A percentile compares a stretch with the other conserved stretches of the same genome.
Evolutionary conservation across 805 yeast species (phyloP).

Genomic region (Clavispora carvajalis): DNA sequence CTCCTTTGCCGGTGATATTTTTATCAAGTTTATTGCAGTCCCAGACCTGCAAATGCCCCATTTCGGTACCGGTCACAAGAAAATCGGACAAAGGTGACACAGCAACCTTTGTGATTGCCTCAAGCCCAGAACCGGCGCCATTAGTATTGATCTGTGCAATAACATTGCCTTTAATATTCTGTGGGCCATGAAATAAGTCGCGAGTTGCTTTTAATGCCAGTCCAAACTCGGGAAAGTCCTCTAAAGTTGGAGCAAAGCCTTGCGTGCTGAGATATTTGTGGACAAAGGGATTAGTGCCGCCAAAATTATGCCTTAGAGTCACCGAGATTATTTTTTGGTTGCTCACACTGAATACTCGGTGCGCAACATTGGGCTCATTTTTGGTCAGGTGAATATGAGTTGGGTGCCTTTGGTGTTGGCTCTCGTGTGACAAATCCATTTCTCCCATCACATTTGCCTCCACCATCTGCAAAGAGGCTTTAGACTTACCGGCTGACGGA

Average conservation of each 20-base stretch:
- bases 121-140: conserved; percentile 32
- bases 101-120: conserved; percentile 48
- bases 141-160: conserved; percentile 64
- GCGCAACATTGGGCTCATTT: conserved; percentile 22
- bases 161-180: conserved; percentile 37
- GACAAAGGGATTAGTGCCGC: conserved; percentile 63
- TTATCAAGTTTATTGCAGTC: conserved; percentile 60
- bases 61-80: conserved; percentile 73
- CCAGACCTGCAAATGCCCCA: conserved; percentile 75
- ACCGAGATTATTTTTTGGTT: conserved; percentile 28
- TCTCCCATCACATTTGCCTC: conserved; percentile 45
- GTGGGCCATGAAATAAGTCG: not conserved
- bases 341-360: conserved; percentile 25
- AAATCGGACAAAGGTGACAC: conserved; percentile 58
- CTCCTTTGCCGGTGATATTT: conserved; percentile 46
- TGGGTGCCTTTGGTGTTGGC: conserved; percentile 14
- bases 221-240: conserved; percentile 69
- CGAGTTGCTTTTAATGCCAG: conserved; percentile 5
- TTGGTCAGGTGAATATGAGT: conserved; percentile 12
- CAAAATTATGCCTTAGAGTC: conserved; percentile 52
- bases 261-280: conserved; percentile 49
- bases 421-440: conserved; percentile 27
- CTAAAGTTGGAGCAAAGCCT: conserved; percentile 50
- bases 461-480: conserved; percentile 36
- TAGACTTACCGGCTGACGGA: conserved; percentile 25